Percentiles rank a stretch among this genome's conserved stretches.
These are phyloP conservation scores for Cutaneotrichosporon sp. DNA, from an alignment of 1,284 basidiomycete genomes.

Conservation along the genomic window DNA sequence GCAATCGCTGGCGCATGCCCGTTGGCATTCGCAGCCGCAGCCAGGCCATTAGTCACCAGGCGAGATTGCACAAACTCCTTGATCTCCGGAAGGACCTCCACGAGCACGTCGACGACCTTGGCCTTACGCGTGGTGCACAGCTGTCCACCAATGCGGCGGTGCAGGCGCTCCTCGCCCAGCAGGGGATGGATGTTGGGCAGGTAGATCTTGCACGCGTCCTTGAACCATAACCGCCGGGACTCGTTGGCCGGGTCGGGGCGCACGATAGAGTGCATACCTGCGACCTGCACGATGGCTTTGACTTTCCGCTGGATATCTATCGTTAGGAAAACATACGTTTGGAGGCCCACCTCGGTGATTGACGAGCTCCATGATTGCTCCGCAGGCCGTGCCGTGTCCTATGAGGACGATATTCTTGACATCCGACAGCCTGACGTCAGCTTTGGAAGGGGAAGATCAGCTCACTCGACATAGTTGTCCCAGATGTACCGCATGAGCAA, in stretches of 20 bases:
- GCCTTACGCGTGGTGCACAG: slow-evolving; percentile 36
- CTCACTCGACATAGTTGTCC: slow-evolving; percentile 88
- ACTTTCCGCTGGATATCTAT: slow-evolving; percentile 61
- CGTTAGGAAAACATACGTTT: slow-evolving; percentile 1
- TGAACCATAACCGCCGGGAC: slow-evolving; percentile 41
- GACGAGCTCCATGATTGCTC: slow-evolving; percentile 67
- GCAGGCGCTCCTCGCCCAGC: slow-evolving; percentile 38
- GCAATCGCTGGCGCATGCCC: neutral
- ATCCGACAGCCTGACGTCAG: slow-evolving; percentile 58
- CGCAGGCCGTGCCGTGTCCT: slow-evolving; percentile 78
- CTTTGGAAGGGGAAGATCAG: slow-evolving; percentile 19
- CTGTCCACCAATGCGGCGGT: slow-evolving; percentile 42
- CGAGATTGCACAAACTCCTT: slow-evolving; percentile 36
- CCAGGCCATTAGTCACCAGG: slow-evolving; percentile 13
- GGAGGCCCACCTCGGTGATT: slow-evolving; percentile 58
- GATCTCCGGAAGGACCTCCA: slow-evolving; percentile 39
- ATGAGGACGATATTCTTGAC: slow-evolving; percentile 72
- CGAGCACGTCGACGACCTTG: slow-evolving; percentile 44
- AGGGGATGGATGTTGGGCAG: slow-evolving; percentile 40
- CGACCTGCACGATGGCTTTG: slow-evolving; percentile 68
- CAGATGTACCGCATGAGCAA: slow-evolving; percentile 77
- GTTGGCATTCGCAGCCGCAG: neutral
- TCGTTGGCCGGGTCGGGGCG: slow-evolving; percentile 41
- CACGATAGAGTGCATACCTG: slow-evolving; percentile 57
- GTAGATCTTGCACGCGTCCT: slow-evolving; percentile 39